Evolutionary conservation across 345 rosid genomes (phyloP), one percentile per base, ranked within the genome.

Genomic region (Eucalyptus camaldulensis): DNA sequence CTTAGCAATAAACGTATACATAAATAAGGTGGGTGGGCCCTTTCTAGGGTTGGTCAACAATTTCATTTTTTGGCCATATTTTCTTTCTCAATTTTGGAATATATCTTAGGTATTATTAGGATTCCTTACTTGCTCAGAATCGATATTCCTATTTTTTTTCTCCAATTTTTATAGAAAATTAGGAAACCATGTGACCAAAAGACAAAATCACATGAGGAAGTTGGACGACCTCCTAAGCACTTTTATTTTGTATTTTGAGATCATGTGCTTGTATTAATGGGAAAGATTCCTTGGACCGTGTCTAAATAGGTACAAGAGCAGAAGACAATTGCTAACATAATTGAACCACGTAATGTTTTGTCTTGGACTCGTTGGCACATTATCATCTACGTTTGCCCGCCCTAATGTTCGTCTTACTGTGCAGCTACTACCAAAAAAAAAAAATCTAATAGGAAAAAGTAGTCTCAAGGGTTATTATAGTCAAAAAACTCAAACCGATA

Each of bases 401-500:
- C 72, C 16, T 7, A 65, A 65, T n/a, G 37, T n/a, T 7, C 37
- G 3, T n/a, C 76, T 13, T 60, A 60, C 7, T 29, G 7, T 60
- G 67, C 31, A 25, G n/a, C 67, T 25, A 25, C 67, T 53, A 7
- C 15, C 4, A 1, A 11, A 27, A 60, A 60, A 60, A 60, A 60
- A 56, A 24, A 60, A 10, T 3, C 7, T 27, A 27, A 3, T 12
- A 1, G 2, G 7, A 27, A 27, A 27, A 53, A 53, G 56, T 53
- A 53, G 4, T 53, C 1, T 8, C 24, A 53, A 53, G 24, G 5
- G 2, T 29, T 6, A 13, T 29, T 62, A 29, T 1, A 2, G 7
- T 13, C 4, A 0, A 13, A 62, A n/a, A n/a, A n/a, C 10, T 15
- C 40, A 7, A 67, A 8, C 3, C 1, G 6, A 67, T n/a, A 15